Evolutionary conservation across 164 flowering plant species (phyloP).

Genomic region (Euptelea pleiosperma): DNA sequence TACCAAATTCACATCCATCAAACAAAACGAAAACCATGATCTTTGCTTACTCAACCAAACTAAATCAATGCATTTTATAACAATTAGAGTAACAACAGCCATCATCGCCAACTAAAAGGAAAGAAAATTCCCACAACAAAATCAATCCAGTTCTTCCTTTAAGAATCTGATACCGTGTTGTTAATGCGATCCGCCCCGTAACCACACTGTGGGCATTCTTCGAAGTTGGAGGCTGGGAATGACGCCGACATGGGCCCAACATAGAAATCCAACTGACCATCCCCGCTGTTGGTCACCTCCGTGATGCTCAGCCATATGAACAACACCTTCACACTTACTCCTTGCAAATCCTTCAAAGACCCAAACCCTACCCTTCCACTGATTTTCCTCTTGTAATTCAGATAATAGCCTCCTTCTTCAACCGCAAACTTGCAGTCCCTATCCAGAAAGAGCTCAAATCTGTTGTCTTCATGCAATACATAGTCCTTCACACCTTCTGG

Average conservation of each 20-base stretch:
- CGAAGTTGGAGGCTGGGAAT: conserved; percentile 26
- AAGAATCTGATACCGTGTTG: conserved; percentile 8
- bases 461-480: conserved; percentile 23
- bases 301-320: conserved; percentile 27
- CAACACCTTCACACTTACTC: conserved; percentile 28
- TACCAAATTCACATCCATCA: no score
- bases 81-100: no score
- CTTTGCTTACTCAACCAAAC: no score
- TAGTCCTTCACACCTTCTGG: conserved; percentile 29
- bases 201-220: conserved; percentile 25
- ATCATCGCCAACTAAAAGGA: no score
- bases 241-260: conserved; percentile 28
- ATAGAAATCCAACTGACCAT: conserved; percentile 18
- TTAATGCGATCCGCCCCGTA: conserved; percentile 7
- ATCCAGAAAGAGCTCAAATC: conserved; percentile 22
- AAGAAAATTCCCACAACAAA: no score
- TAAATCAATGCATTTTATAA: no score
- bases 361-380: conserved; percentile 21
- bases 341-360: conserved; percentile 27
- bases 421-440: conserved; percentile 24
- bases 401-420: conserved; percentile 26
- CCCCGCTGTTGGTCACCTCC: conserved; percentile 17
- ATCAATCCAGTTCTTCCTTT: no score
- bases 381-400: conserved; percentile 23
- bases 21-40: no score